A percentile compares a stretch with the other conserved stretches of the same genome.
Evolutionary conservation across 805 yeast genomes (phyloP).

Genomic region (Cyberlindnera mrakii): DNA sequence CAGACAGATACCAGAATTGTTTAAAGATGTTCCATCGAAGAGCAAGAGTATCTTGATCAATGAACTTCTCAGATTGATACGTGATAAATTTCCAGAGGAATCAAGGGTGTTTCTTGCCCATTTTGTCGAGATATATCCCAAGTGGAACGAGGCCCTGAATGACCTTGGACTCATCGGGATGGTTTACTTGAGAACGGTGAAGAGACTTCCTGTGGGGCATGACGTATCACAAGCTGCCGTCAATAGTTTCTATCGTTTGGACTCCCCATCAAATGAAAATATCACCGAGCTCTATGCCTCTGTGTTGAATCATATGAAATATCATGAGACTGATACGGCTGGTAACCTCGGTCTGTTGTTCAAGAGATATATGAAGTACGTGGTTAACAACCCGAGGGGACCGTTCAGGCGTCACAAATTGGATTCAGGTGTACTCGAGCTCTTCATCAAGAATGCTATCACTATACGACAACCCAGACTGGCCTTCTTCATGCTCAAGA

Average conservation of each 20-base stretch:
- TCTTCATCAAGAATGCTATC: constrained; percentile 11
- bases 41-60: constrained; percentile 5
- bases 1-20: constrained; percentile 11
- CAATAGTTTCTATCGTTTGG: constrained; percentile 6
- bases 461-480: constrained; percentile 5
- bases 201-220: background rate
- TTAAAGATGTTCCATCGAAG: constrained; percentile 6
- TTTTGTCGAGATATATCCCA: constrained; percentile 16
- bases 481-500: constrained; percentile 13
- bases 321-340: constrained; percentile 1
- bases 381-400: constrained; percentile 1
- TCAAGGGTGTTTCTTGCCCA: constrained; percentile 19
- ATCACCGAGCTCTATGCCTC: constrained; percentile 15
- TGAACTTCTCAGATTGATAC: constrained; percentile 15
- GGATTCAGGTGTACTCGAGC: constrained; percentile 14
- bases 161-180: constrained; percentile 14
- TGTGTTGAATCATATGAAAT: constrained; percentile 8
- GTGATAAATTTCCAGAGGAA: constrained; percentile 14
- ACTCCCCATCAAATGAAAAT: constrained; percentile 8
- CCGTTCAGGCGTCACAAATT: constrained; percentile 9
- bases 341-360: background rate
- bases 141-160: constrained; percentile 7
- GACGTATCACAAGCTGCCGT: constrained; percentile 6
- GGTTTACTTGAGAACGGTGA: constrained; percentile 4
- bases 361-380: constrained; percentile 1